Percentiles rank a stretch among this genome's conserved stretches.
phyloP scores from a whole-genome alignment of 129 eudicot genomes.

The Tagetes patula region DNA sequence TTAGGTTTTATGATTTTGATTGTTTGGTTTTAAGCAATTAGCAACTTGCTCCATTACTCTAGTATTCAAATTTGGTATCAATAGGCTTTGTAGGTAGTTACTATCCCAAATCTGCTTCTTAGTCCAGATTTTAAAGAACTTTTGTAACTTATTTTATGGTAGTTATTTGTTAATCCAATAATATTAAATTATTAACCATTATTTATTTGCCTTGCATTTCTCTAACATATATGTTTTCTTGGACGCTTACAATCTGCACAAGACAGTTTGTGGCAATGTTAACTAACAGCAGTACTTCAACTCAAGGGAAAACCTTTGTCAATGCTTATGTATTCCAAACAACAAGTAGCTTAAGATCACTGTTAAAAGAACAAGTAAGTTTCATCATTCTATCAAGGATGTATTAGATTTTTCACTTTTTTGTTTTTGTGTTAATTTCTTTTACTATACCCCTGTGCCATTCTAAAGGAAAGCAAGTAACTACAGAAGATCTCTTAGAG shows the following conservation, averaged over 20 bases:
- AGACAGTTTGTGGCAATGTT: slow-evolving; percentile 83
- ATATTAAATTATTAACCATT: neutral
- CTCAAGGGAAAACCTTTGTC: slow-evolving; percentile 45
- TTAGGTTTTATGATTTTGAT: too few relatives aligned
- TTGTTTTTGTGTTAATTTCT: neutral
- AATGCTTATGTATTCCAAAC: slow-evolving; percentile 89
- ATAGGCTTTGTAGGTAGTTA: too few relatives aligned
- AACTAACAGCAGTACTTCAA: slow-evolving; percentile 43
- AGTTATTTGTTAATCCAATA: slow-evolving; percentile 18
- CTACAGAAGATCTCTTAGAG: slow-evolving; percentile 87
- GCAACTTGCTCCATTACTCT: too few relatives aligned
- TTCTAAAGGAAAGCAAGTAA: slow-evolving; percentile 77
- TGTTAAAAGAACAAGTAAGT: slow-evolving; percentile 84
- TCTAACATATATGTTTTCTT: neutral
- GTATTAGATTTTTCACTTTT: neutral
- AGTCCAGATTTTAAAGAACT: too few relatives aligned
- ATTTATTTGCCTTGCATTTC: neutral
- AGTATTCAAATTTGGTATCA: too few relatives aligned
- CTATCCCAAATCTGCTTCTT: too few relatives aligned
- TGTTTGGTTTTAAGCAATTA: too few relatives aligned
- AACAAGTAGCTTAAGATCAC: slow-evolving; percentile 80
- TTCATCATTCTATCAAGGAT: slow-evolving; percentile 1
- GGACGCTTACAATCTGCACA: slow-evolving; percentile 63
- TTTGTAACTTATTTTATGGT: slow-evolving; percentile 84
- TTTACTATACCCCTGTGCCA: slow-evolving; percentile 83